Evolutionary conservation across 2,329 filamentous ascomycete species (phyloP).

Genomic region (Alternaria metachromatica): DNA sequence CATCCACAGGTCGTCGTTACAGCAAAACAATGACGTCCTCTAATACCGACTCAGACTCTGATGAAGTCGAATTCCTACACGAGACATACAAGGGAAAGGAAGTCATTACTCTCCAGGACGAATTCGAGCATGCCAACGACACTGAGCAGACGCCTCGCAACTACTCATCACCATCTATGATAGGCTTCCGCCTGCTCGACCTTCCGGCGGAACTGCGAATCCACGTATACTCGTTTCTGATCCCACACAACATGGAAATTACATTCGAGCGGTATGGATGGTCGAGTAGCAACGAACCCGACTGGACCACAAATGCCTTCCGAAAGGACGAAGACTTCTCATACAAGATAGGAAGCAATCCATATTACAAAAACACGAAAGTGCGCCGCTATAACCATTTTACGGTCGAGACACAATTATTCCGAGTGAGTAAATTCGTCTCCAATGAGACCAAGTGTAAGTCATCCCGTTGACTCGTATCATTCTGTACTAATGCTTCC

Average conservation of each 20-base stretch:
- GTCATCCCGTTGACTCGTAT: neutral
- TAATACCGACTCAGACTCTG: neutral
- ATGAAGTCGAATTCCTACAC: constrained; percentile 1
- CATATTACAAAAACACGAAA: neutral
- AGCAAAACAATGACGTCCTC: neutral
- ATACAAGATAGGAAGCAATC: neutral
- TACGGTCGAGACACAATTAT: constrained; percentile 11
- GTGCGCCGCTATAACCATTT: neutral
- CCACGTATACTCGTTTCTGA: constrained; percentile 15
- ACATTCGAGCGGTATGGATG: neutral
- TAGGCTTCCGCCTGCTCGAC: constrained; percentile 19
- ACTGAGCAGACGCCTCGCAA: neutral
- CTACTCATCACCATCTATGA: neutral
- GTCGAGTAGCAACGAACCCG: neutral
- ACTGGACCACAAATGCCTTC: neutral
- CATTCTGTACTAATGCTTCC: neutral
- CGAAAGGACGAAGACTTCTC: neutral
- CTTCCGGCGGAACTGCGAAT: constrained; percentile 26
- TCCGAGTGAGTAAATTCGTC: constrained; percentile 23
- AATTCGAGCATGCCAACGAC: neutral
- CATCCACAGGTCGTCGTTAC: neutral
- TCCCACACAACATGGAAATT: constrained; percentile 14
- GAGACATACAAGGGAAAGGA: constrained; percentile 2
- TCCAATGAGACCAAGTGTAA: constrained; percentile 25
- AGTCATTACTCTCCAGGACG: neutral